Conservation (phyloP, 441 rosid species). For the Francoa sonchifolia region DNA sequence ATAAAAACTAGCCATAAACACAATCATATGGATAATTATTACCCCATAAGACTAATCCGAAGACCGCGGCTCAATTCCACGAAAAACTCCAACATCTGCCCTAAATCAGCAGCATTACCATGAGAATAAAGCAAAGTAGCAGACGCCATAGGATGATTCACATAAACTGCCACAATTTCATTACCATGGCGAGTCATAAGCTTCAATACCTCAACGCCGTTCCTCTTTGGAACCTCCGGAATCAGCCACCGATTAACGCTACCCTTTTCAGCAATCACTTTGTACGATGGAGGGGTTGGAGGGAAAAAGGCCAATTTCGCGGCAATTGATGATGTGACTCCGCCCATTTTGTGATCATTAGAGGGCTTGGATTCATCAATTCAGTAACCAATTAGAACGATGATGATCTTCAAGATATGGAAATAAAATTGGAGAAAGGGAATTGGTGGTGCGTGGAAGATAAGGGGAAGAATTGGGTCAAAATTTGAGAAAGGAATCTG, state of each 20-base stretch:
- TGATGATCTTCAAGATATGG: no score
- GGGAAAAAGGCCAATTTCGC: conserved; percentile 49
- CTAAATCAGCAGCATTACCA: conserved; percentile 72
- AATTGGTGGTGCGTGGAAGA: no score
- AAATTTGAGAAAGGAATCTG: no score
- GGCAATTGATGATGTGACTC: conserved; percentile 40
- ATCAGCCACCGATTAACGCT: conserved; percentile 30
- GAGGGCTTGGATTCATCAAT: no score
- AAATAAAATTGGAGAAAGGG: no score
- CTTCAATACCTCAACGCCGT: conserved; percentile 40
- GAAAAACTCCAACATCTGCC: conserved; percentile 64
- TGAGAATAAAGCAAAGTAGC: conserved; percentile 57
- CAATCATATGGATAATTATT: no score
- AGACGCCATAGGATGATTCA: conserved; percentile 43
- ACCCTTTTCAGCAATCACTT: conserved; percentile 30
- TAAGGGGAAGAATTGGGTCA: no score
- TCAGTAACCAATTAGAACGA: no score
- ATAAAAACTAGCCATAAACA: no score
- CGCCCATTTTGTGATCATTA: conserved; percentile 1
- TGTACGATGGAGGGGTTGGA: conserved; percentile 53
- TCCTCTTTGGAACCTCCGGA: conserved; percentile 39
- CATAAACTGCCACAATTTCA: conserved; percentile 46
- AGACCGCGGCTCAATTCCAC: conserved; percentile 51
- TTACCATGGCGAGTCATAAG: conserved; percentile 46
- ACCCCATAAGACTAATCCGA: conserved; percentile 59